Evolutionary conservation across 306 rosid genomes (phyloP).

Genomic region (Crotalaria pallida): DNA sequence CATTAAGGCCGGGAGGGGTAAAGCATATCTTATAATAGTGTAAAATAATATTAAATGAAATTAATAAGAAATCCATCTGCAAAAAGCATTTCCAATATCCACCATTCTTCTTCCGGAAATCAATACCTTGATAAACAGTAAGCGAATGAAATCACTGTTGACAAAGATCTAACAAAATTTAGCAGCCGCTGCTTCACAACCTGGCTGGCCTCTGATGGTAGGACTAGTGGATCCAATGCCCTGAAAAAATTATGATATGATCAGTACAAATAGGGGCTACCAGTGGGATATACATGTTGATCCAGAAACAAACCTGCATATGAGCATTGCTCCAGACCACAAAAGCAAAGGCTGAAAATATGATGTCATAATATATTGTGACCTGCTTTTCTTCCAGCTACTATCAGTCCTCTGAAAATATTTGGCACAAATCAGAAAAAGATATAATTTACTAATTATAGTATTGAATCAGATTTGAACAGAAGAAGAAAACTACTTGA

Average conservation of each 20-base stretch:
- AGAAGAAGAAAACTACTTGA: slow-evolving; percentile 39
- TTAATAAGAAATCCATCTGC: background rate
- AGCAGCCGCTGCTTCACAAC: slow-evolving; percentile 79
- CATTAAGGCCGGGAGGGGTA: background rate
- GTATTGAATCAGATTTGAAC: slow-evolving; percentile 20
- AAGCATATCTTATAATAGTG: background rate
- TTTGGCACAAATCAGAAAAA: slow-evolving; percentile 18
- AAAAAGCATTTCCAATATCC: slow-evolving; percentile 1
- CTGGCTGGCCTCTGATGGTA: slow-evolving; percentile 78
- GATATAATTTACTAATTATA: background rate
- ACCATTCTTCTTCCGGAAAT: background rate
- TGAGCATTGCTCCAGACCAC: slow-evolving; percentile 78
- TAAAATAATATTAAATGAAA: background rate
- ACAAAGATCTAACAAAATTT: slow-evolving; percentile 69
- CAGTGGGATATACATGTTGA: background rate
- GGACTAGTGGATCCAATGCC: slow-evolving; percentile 77
- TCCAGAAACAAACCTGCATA: slow-evolving; percentile 69
- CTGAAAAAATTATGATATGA: slow-evolving; percentile 43
- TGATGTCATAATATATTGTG: slow-evolving; percentile 51
- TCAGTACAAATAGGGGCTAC: slow-evolving; percentile 21
- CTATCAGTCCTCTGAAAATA: slow-evolving; percentile 64
- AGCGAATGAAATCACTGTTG: slow-evolving; percentile 88
- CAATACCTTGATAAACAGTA: slow-evolving; percentile 80
- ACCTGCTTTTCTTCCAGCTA: slow-evolving; percentile 83
- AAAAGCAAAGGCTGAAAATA: slow-evolving; percentile 84